Evolutionary conservation across 139 green algal species (phyloP).

Genomic region (Yamagishiella unicocca): DNA sequence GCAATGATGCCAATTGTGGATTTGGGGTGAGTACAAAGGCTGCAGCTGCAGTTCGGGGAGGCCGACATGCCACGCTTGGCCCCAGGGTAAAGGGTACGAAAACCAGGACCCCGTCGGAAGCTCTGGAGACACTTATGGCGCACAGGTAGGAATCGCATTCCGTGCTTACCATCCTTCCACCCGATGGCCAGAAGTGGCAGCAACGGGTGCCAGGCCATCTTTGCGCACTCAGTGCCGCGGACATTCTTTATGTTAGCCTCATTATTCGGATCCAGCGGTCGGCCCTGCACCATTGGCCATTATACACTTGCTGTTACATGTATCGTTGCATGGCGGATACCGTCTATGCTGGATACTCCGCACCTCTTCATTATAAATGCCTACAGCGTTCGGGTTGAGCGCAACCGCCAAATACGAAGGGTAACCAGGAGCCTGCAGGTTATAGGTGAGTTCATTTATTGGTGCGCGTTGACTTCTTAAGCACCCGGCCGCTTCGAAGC

Average conservation of each 20-base stretch:
- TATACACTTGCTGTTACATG: too few species aligned
- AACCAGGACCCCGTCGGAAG: not conserved
- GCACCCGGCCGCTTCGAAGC: not conserved
- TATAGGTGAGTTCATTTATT: too few species aligned
- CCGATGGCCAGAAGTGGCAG: conserved; percentile 69
- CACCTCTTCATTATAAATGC: conserved; percentile 68
- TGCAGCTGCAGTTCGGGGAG: too few species aligned
- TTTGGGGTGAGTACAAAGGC: too few species aligned
- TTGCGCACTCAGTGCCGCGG: conserved; percentile 51
- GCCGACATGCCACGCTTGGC: too few species aligned
- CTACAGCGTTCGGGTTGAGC: conserved; percentile 58
- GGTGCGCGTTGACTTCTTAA: not conserved
- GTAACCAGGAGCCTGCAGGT: conserved; percentile 56
- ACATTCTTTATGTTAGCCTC: conserved; percentile 61
- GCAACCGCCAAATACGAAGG: conserved; percentile 62
- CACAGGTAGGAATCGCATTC: not conserved
- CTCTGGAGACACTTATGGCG: not conserved
- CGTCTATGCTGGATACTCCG: not conserved
- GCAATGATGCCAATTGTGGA: too few species aligned
- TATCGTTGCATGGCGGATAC: not conserved
- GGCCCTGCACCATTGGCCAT: conserved; percentile 36
- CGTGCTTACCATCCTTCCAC: conserved; percentile 68
- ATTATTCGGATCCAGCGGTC: conserved; percentile 57
- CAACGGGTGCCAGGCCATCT: conserved; percentile 68
- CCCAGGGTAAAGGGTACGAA: too few species aligned